These are phyloP conservation scores for Heracleum sosnowskyi DNA, from an alignment of 129 eudicot genomes.

Conservation along the genomic window DNA sequence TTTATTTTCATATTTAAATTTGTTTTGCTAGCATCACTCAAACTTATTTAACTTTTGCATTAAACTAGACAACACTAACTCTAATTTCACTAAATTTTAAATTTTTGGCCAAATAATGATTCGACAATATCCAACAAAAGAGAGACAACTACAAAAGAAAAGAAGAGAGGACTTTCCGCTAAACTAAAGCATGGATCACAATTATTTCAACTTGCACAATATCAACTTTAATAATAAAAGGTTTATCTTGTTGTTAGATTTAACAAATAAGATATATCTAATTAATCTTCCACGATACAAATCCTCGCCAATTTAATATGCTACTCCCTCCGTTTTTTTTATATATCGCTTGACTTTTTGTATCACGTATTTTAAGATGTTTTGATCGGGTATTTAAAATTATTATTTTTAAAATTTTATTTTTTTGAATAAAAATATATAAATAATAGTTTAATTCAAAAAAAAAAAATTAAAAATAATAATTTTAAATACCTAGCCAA, in stretches of 20 bases:
- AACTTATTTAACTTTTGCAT: too few species aligned
- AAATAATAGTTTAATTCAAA: too few species aligned
- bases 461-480: too few species aligned
- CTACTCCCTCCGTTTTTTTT: too few species aligned
- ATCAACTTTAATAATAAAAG: background rate
- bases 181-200: slow-evolving; percentile 2
- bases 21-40: too few species aligned
- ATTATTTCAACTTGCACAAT: background rate
- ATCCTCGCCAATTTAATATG: background rate
- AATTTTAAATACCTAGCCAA: too few species aligned
- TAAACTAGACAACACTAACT: background rate
- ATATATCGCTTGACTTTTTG: too few species aligned
- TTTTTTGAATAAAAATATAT: too few species aligned
- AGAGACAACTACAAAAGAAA: background rate
- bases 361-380: too few species aligned
- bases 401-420: too few species aligned
- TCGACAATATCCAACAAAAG: background rate
- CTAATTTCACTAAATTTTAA: background rate
- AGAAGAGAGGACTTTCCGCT: background rate
- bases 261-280: background rate
- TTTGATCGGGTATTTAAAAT: too few species aligned
- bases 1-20: too few species aligned
- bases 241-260: background rate
- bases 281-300: background rate
- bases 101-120: background rate